Conservation (phyloP, 495 filamentous ascomycete species). For the Neurospora sp. region DNA sequence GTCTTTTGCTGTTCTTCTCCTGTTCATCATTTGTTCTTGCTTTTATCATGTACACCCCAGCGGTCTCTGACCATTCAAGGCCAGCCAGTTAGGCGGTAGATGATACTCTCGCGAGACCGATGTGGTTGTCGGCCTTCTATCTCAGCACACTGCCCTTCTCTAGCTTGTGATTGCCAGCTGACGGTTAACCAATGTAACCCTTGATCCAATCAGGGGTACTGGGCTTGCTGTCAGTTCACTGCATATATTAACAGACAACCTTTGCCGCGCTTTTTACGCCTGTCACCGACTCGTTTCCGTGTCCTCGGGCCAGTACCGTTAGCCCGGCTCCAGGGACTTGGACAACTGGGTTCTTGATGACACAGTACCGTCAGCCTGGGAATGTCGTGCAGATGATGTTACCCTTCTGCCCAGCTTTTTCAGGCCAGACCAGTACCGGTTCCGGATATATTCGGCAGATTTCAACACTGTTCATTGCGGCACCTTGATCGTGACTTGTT, state of each 20-base stretch:
- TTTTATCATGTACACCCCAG: not conserved
- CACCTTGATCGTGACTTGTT: not conserved
- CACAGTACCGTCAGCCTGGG: not conserved
- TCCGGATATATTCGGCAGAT: not conserved
- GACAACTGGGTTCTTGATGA: not conserved
- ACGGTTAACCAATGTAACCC: not conserved
- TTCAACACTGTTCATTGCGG: not conserved
- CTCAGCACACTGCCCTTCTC: not conserved
- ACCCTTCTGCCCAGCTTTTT: not conserved
- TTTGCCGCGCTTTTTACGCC: not conserved
- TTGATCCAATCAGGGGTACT: not conserved
- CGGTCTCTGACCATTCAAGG: not conserved
- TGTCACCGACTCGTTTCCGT: not conserved
- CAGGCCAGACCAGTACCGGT: not conserved
- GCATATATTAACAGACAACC: not conserved
- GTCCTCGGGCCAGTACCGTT: not conserved
- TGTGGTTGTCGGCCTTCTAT: not conserved
- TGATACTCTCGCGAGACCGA: not conserved
- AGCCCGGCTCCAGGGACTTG: not conserved
- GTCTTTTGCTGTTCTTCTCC: not conserved
- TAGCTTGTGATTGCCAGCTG: not conserved
- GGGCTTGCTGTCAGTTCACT: not conserved
- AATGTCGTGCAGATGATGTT: not conserved
- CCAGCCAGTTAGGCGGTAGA: not conserved
- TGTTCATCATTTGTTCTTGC: no score